A percentile compares a stretch with the other conserved stretches of the same genome.
phyloP scores from a whole-genome alignment of 1,139 yeast genomes.

The Yamadazyma oceani region DNA sequence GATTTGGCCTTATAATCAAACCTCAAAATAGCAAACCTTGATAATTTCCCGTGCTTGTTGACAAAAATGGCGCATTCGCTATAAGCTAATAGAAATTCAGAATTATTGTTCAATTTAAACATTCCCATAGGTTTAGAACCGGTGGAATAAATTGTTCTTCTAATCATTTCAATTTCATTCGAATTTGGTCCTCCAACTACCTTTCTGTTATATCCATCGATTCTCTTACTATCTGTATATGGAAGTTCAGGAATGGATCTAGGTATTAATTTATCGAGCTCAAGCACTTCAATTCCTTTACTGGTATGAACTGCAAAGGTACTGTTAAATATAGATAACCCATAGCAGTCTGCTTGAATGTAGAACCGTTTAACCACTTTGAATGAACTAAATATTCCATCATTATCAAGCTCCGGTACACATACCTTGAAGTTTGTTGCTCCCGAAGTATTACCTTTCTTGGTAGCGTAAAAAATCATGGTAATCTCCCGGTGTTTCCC shows the following conservation, averaged over 20 bases:
- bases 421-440: constrained; percentile 52
- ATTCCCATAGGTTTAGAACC: constrained; percentile 58
- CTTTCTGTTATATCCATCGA: constrained; percentile 35
- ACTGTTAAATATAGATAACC: constrained; percentile 57
- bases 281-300: constrained; percentile 67
- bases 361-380: constrained; percentile 49
- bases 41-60: constrained; percentile 64
- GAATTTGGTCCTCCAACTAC: constrained; percentile 14
- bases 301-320: constrained; percentile 67
- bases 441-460: constrained; percentile 42
- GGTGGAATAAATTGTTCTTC: constrained; percentile 34
- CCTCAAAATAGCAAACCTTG: constrained; percentile 55
- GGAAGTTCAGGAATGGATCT: constrained; percentile 55
- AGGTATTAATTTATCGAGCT: constrained; percentile 58
- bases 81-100: constrained; percentile 64
- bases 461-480: constrained; percentile 55
- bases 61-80: constrained; percentile 72
- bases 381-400: constrained; percentile 51
- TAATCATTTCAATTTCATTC: constrained; percentile 32
- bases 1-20: constrained; percentile 63
- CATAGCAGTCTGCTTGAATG: constrained; percentile 54
- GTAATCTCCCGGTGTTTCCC: constrained; percentile 63
- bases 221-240: constrained; percentile 18
- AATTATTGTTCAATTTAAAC: constrained; percentile 55
- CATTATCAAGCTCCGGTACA: constrained; percentile 50